These are phyloP conservation scores for Luffa acutangula DNA, from an alignment of 306 rosid genomes.

Conservation along the genomic window DNA sequence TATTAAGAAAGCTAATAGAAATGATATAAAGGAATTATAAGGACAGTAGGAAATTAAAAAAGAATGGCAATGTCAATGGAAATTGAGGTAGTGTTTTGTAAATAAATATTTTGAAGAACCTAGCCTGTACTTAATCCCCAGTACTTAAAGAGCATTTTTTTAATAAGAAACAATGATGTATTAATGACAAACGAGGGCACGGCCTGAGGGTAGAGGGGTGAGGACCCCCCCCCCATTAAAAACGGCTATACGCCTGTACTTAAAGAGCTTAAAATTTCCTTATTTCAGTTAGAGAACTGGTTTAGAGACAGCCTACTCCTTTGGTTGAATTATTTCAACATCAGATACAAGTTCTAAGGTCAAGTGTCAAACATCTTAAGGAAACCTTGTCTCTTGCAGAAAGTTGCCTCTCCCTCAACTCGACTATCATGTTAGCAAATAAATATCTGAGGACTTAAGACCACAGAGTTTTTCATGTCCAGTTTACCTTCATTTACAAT, in stretches of 20 bases:
- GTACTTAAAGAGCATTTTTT: not conserved
- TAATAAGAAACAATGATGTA: too few species aligned
- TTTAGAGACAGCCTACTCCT: not conserved
- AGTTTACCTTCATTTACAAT: not conserved
- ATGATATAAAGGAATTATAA: not conserved
- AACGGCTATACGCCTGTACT: too few species aligned
- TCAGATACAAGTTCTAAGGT: not conserved
- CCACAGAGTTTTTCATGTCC: not conserved
- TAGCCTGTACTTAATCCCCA: not conserved
- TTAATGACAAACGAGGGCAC: too few species aligned
- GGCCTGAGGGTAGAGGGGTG: too few species aligned
- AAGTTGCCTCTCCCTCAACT: not conserved
- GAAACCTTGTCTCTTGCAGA: not conserved
- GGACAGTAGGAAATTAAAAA: constrained; percentile 1
- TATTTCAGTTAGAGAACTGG: not conserved
- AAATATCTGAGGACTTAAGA: not conserved
- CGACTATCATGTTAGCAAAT: not conserved
- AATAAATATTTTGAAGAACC: not conserved
- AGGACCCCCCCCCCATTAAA: too few species aligned
- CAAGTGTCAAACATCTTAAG: not conserved
- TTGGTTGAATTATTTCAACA: not conserved
- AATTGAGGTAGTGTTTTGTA: not conserved
- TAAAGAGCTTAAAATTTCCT: not conserved
- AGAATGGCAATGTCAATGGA: not conserved
- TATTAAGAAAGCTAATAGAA: not conserved